Evolutionary conservation across 495 filamentous ascomycete genomes (phyloP).

Genomic region (Hamigera avellanea): DNA sequence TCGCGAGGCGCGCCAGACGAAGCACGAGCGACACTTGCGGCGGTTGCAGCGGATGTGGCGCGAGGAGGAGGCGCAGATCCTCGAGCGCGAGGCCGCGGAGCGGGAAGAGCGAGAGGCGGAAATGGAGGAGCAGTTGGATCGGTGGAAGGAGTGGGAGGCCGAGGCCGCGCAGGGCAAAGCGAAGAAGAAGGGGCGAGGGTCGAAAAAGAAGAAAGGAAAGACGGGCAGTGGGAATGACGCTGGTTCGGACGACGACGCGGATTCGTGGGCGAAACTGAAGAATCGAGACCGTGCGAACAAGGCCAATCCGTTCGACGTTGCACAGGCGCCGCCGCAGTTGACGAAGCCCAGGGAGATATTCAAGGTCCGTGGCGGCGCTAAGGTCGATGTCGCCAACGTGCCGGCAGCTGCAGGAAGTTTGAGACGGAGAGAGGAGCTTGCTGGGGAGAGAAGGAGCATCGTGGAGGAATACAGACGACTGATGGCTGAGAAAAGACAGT

Average conservation of each 20-base stretch:
- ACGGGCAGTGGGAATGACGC: constrained; percentile 29
- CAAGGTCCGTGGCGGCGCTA: constrained; percentile 53
- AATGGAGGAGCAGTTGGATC: constrained; percentile 36
- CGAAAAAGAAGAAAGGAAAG: constrained; percentile 25
- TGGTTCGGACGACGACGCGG: constrained; percentile 42
- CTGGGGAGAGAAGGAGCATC: constrained; percentile 58
- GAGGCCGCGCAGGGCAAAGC: constrained; percentile 39
- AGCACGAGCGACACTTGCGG: constrained; percentile 73
- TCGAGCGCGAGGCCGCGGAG: constrained; percentile 54
- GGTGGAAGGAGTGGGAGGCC: constrained; percentile 38
- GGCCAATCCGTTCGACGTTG: constrained; percentile 61
- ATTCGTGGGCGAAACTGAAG: constrained; percentile 72
- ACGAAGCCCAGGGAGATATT: constrained; percentile 57
- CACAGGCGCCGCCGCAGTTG: constrained; percentile 68
- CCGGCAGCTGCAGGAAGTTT: constrained; percentile 71
- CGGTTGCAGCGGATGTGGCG: constrained; percentile 75
- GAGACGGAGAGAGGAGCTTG: constrained; percentile 70
- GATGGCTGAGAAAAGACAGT: constrained; percentile 56
- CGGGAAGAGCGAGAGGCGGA: constrained; percentile 44
- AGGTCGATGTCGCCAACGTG: constrained; percentile 60
- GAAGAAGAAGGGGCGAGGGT: constrained; percentile 43
- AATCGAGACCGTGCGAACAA: constrained; percentile 45
- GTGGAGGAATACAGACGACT: constrained; percentile 72
- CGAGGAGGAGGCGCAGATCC: constrained; percentile 53
- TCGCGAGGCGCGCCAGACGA: constrained; percentile 51